Evolutionary conservation across 768 basidiomycete genomes (phyloP).

Genomic region (Epithele typhae): DNA sequence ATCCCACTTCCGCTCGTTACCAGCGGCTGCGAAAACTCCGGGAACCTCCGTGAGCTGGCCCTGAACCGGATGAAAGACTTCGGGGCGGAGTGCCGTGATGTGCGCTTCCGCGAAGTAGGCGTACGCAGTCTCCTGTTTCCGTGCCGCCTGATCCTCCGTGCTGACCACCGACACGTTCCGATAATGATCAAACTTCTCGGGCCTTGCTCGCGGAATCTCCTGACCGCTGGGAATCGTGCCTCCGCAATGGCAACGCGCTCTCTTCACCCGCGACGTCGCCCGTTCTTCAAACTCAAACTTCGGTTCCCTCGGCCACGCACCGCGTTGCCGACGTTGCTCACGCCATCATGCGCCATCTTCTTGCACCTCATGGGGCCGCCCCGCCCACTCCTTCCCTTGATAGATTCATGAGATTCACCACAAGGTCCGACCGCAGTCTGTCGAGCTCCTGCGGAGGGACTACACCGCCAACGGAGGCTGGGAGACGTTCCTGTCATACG

Average conservation of each 20-base stretch:
- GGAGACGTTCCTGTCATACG: constrained; percentile 99
- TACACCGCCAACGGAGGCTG: constrained; percentile 98
- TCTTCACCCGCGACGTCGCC: background rate
- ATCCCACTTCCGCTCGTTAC: constrained; percentile 96
- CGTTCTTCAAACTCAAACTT: constrained; percentile 1
- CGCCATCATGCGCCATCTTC: too few relatives aligned
- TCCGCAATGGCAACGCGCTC: constrained; percentile 1
- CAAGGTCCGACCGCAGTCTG: constrained; percentile 92
- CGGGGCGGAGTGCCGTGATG: constrained; percentile 95
- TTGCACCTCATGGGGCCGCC: too few relatives aligned
- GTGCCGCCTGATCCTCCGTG: constrained; percentile 1
- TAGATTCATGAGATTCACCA: constrained; percentile 99
- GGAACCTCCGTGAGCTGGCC: constrained; percentile 93
- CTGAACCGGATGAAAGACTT: constrained; percentile 99
- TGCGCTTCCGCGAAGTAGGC: constrained; percentile 96
- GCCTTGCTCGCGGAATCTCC: background rate
- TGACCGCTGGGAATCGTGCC: background rate
- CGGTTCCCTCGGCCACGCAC: background rate
- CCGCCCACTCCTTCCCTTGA: too few relatives aligned
- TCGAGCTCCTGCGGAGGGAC: constrained; percentile 92
- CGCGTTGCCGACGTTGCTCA: too few relatives aligned
- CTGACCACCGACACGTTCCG: too few relatives aligned
- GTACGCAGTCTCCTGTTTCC: constrained; percentile 35
- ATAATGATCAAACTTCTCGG: background rate
- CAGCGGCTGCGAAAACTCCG: constrained; percentile 96